These are phyloP conservation scores for Dactylellina parvicollis DNA, from an alignment of 2,329 filamentous ascomycete genomes.

Conservation along the genomic window DNA sequence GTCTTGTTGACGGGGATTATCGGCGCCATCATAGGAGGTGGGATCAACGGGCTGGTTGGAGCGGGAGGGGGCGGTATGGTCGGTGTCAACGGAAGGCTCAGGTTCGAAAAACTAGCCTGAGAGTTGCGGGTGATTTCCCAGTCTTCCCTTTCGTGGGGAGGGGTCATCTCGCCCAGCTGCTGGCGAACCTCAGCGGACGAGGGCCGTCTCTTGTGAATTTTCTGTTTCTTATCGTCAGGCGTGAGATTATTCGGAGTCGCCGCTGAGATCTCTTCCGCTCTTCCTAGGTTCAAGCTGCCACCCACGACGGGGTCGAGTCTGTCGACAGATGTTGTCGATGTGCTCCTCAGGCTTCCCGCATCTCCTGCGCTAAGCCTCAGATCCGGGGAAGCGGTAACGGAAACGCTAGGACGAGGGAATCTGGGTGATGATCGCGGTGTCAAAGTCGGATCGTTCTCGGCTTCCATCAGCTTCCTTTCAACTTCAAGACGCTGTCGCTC, in stretches of 20 bases:
- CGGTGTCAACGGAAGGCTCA: slow-evolving; percentile 12
- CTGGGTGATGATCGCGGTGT: slow-evolving; percentile 42
- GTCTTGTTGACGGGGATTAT: slow-evolving; percentile 9
- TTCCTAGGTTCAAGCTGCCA: slow-evolving; percentile 16
- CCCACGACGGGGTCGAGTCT: slow-evolving; percentile 38
- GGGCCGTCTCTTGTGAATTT: slow-evolving; percentile 14
- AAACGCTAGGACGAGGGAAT: slow-evolving; percentile 39
- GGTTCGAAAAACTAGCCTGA: slow-evolving; percentile 23
- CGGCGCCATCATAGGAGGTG: not conserved
- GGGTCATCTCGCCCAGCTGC: slow-evolving; percentile 50
- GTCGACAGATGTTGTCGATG: slow-evolving; percentile 44
- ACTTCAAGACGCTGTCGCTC: slow-evolving; percentile 45
- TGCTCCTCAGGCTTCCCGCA: slow-evolving; percentile 35
- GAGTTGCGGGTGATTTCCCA: slow-evolving; percentile 44
- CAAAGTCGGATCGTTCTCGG: slow-evolving; percentile 32
- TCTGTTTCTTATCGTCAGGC: slow-evolving; percentile 23
- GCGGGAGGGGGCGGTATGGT: slow-evolving; percentile 1
- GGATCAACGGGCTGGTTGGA: slow-evolving; percentile 13
- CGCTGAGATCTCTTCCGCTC: slow-evolving; percentile 26
- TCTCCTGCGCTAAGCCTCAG: slow-evolving; percentile 30
- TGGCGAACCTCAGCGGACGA: slow-evolving; percentile 50
- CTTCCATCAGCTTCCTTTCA: slow-evolving; percentile 48
- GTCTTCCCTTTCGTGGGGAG: slow-evolving; percentile 50
- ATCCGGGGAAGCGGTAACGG: slow-evolving; percentile 45
- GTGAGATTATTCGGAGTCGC: not conserved